phyloP scores from a whole-genome alignment of 345 rosid genomes.

The Eucalyptus pumila region DNA sequence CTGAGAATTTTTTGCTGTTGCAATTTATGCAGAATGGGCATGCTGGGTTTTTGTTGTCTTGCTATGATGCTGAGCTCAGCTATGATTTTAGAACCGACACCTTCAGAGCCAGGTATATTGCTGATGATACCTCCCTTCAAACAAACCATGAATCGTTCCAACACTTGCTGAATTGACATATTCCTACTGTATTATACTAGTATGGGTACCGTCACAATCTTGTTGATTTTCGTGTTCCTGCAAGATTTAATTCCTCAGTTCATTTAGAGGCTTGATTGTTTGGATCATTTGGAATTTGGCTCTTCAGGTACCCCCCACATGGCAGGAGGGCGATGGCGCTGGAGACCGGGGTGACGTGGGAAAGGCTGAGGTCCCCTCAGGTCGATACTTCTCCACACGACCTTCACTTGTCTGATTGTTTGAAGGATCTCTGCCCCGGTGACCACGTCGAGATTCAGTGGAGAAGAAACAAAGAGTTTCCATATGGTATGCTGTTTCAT shows the following conservation, averaged over 20 bases:
- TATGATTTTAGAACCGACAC: constrained; percentile 25
- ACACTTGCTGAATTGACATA: neutral
- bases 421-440: constrained; percentile 47
- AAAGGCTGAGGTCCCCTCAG: constrained; percentile 54
- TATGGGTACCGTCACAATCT: neutral
- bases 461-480: constrained; percentile 77
- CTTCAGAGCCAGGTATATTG: constrained; percentile 25
- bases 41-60: constrained; percentile 28
- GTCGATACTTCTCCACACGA: constrained; percentile 42
- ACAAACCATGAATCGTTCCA: neutral
- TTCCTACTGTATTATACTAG: neutral
- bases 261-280: neutral
- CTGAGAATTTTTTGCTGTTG: constrained; percentile 7
- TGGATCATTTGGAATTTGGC: neutral
- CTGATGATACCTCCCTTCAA: neutral
- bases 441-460: constrained; percentile 90
- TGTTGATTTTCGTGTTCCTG: neutral
- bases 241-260: neutral
- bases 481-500: constrained; percentile 37
- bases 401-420: constrained; percentile 55
- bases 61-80: constrained; percentile 30
- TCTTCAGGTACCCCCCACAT: constrained; percentile 53
- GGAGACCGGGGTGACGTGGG: constrained; percentile 64
- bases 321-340: constrained; percentile 26
- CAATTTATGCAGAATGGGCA: constrained; percentile 17